Evolutionary conservation across 2,329 filamentous ascomycete genomes (phyloP).

Genomic region (Sporothrix dimorphospora): DNA sequence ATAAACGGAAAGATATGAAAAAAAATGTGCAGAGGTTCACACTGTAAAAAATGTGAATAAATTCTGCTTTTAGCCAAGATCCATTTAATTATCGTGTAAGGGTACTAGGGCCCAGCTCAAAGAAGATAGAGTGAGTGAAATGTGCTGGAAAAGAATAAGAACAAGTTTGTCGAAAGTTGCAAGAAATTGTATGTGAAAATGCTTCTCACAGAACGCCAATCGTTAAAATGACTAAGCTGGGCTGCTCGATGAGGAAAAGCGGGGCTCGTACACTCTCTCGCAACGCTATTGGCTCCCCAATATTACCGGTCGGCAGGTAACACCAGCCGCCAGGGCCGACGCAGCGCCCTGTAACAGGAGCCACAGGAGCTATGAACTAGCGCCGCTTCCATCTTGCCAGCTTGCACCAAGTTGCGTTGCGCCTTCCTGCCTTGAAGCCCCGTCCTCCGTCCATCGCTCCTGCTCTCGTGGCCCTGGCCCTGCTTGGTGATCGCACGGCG

Average conservation of each 20-base stretch:
- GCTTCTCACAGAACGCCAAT: slow-evolving; percentile 12
- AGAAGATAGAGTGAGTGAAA: not conserved
- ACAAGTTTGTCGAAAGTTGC: not conserved
- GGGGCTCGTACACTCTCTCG: not conserved
- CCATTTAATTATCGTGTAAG: not conserved
- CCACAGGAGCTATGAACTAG: slow-evolving; percentile 17
- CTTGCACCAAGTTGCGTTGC: slow-evolving; percentile 26
- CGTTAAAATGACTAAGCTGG: slow-evolving; percentile 31
- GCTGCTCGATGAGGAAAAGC: slow-evolving; percentile 3
- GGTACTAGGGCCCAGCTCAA: not conserved
- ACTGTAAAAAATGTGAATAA: not conserved
- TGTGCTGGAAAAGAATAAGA: not conserved
- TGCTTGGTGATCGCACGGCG: slow-evolving; percentile 14
- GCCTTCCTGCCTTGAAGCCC: slow-evolving; percentile 19
- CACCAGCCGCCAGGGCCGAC: slow-evolving; percentile 10
- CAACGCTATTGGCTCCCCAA: slow-evolving; percentile 24
- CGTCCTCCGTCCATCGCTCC: slow-evolving; percentile 10
- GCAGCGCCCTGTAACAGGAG: not conserved
- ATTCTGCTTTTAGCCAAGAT: not conserved
- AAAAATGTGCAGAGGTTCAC: not conserved
- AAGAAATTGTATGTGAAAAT: not conserved
- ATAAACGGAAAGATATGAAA: not conserved
- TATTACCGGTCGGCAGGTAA: slow-evolving; percentile 15
- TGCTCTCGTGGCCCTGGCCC: not conserved
- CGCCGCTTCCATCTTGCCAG: slow-evolving; percentile 26